phyloP scores from a whole-genome alignment of 345 rosid species.

The Geranium rotundifolium region DNA sequence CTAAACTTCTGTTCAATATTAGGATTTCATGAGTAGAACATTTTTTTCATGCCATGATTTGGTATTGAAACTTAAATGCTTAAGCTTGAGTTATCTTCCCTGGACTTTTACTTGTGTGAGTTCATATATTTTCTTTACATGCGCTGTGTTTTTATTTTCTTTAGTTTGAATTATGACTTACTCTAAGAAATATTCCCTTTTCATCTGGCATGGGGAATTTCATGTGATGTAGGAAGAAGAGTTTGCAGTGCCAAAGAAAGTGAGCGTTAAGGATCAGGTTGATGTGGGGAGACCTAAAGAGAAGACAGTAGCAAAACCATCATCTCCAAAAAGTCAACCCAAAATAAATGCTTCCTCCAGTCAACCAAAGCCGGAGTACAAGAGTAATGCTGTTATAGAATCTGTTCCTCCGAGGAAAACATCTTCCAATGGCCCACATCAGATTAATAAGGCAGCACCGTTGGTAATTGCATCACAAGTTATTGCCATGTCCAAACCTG shows the following conservation, averaged over 20 bases:
- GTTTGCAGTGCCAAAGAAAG: constrained; percentile 25
- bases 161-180: neutral
- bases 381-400: constrained; percentile 23
- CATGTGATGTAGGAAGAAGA: constrained; percentile 23
- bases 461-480: constrained; percentile 22
- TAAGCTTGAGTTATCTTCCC: too few relatives aligned
- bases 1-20: constrained; percentile 5
- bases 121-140: too few relatives aligned
- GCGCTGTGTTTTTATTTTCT: too few relatives aligned
- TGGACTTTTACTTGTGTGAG: too few relatives aligned
- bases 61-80: neutral
- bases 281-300: constrained; percentile 59
- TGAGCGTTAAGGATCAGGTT: constrained; percentile 19
- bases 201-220: neutral
- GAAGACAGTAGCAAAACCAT: constrained; percentile 33
- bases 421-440: constrained; percentile 28
- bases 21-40: neutral
- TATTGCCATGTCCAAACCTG: constrained; percentile 25
- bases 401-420: constrained; percentile 26
- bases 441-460: constrained; percentile 28
- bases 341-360: constrained; percentile 20
- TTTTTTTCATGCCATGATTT: neutral
- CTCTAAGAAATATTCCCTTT: too few relatives aligned
- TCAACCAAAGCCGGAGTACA: constrained; percentile 39
- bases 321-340: constrained; percentile 44